These are phyloP conservation scores for Raffaelea albimanens DNA, from an alignment of 2,329 filamentous ascomycete genomes.

Conservation along the genomic window DNA sequence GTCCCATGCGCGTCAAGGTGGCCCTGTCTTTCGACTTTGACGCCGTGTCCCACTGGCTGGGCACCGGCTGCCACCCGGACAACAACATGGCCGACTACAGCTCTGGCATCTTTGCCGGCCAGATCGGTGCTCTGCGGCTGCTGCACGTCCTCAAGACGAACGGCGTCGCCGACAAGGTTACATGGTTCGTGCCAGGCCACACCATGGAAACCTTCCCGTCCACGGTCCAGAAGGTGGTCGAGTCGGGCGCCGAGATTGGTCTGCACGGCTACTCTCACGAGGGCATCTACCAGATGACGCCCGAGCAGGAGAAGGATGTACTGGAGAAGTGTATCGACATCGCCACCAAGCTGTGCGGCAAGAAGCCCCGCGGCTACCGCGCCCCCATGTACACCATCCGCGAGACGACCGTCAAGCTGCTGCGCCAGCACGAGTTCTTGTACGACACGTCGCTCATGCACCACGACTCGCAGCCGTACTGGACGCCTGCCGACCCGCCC, in stretches of 20 bases:
- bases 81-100: slow-evolving; percentile 40
- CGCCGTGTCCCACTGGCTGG: slow-evolving; percentile 42
- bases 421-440: slow-evolving; percentile 57
- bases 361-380: slow-evolving; percentile 55
- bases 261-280: slow-evolving; percentile 27
- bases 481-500: slow-evolving; percentile 41
- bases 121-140: slow-evolving; percentile 51
- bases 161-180: slow-evolving; percentile 52
- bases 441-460: slow-evolving; percentile 61
- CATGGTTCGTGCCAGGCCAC: slow-evolving; percentile 40
- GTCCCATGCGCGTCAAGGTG: slow-evolving; percentile 16
- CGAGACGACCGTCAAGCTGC: slow-evolving; percentile 41
- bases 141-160: slow-evolving; percentile 64
- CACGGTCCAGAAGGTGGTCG: slow-evolving; percentile 30
- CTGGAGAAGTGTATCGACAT: slow-evolving; percentile 48
- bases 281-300: slow-evolving; percentile 42
- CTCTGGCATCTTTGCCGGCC: slow-evolving; percentile 33
- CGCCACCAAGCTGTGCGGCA: slow-evolving; percentile 20
- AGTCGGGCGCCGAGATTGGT: slow-evolving; percentile 37
- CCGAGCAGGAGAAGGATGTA: slow-evolving; percentile 67
- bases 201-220: slow-evolving; percentile 38
- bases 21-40: slow-evolving; percentile 38
- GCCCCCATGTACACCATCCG: slow-evolving; percentile 38
- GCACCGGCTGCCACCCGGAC: slow-evolving; percentile 38
- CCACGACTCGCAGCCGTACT: slow-evolving; percentile 57